These are phyloP conservation scores for Talaromyces rugulosus DNA, from an alignment of 2,329 filamentous ascomycete species.

Conservation along the genomic window DNA sequence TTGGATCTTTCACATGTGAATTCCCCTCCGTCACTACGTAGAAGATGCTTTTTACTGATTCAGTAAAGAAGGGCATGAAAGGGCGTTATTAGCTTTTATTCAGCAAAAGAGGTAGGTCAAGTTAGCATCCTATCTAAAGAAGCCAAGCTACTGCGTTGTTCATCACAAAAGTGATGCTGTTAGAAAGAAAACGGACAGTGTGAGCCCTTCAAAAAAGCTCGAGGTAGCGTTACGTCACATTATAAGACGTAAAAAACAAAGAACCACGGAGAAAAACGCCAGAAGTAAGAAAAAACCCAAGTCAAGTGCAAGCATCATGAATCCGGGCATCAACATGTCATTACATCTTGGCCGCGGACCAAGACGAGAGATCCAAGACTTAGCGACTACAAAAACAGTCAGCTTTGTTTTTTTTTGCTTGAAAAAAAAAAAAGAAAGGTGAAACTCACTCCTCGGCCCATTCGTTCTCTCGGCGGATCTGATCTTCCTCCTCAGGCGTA, in stretches of 20 bases:
- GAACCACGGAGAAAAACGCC: background rate
- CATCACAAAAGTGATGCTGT: background rate
- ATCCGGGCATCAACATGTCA: background rate
- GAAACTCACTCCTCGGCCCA: constrained; percentile 72
- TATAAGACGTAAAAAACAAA: background rate
- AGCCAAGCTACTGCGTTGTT: background rate
- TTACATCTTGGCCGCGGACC: background rate
- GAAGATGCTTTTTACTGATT: background rate
- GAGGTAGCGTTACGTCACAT: background rate
- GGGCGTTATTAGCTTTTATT: background rate
- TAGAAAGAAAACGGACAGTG: background rate
- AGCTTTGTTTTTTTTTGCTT: background rate
- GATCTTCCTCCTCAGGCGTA: constrained; percentile 97
- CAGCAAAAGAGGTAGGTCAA: background rate
- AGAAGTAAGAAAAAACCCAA: background rate
- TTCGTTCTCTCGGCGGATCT: constrained; percentile 88
- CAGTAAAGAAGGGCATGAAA: background rate
- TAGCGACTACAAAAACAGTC: background rate
- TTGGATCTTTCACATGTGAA: background rate
- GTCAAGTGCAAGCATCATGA: background rate
- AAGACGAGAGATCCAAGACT: background rate
- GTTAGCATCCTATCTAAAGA: background rate
- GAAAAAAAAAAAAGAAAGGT: background rate
- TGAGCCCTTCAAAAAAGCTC: too few relatives aligned
- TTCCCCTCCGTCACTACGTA: background rate